Evolutionary conservation across 306 rosid genomes (phyloP).

Genomic region (Prunus dulcis): DNA sequence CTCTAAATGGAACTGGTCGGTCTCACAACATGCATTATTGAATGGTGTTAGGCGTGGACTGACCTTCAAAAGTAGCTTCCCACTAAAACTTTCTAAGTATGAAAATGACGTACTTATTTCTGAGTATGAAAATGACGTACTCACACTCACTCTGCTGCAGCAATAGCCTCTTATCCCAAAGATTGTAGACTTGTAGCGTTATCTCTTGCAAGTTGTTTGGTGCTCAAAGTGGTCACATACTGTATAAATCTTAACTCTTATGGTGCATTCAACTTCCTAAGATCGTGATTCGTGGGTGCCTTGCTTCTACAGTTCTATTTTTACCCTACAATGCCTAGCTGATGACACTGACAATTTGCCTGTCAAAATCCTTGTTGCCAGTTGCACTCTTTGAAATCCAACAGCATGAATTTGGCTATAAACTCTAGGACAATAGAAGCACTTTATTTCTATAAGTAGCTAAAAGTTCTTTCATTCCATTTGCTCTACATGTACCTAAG

Average conservation of each 20-base stretch:
- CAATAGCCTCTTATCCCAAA: slow-evolving; percentile 10
- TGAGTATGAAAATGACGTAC: neutral
- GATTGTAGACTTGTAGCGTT: neutral
- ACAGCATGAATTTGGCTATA: slow-evolving; percentile 18
- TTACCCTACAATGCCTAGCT: slow-evolving; percentile 27
- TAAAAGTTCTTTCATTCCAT: neutral
- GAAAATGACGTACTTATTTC: neutral
- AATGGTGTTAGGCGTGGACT: slow-evolving; percentile 36
- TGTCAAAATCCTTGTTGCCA: slow-evolving; percentile 13
- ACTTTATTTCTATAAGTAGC: slow-evolving; percentile 20
- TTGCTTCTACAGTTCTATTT: slow-evolving; percentile 12
- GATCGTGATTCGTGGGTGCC: slow-evolving; percentile 34
- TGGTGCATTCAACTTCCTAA: slow-evolving; percentile 27
- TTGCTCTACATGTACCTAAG: neutral
- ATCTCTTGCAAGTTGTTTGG: slow-evolving; percentile 35
- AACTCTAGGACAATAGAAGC: neutral
- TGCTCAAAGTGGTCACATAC: slow-evolving; percentile 38
- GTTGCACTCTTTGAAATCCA: slow-evolving; percentile 27
- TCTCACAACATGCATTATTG: slow-evolving; percentile 34
- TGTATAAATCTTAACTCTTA: neutral
- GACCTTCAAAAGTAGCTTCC: slow-evolving; percentile 35
- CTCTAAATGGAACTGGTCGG: slow-evolving; percentile 34
- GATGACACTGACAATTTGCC: slow-evolving; percentile 21
- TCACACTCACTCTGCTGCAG: neutral
- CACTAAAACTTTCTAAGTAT: slow-evolving; percentile 28